Percentiles rank a stretch among this genome's conserved stretches.
Evolutionary conservation across 305 asterid genomes (phyloP).

Genomic region (Striga hermonthica): DNA sequence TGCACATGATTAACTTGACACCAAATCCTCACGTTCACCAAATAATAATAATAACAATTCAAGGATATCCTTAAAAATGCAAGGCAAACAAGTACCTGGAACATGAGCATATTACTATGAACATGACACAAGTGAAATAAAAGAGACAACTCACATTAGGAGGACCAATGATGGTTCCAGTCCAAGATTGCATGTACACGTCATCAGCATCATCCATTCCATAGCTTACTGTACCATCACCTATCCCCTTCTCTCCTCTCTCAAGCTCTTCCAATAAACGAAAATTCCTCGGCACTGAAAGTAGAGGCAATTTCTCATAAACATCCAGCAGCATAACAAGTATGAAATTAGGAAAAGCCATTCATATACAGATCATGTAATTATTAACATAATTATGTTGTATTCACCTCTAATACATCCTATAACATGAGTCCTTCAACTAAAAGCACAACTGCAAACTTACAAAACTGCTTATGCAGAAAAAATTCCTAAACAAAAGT

Average conservation of each 20-base stretch:
- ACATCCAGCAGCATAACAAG: neutral
- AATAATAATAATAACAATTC: no score
- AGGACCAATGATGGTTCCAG: slow-evolving; percentile 88
- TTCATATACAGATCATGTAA: no score
- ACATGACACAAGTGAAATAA: neutral
- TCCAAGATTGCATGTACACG: slow-evolving; percentile 84
- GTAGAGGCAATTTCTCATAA: slow-evolving; percentile 20
- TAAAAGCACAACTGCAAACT: no score
- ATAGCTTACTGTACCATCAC: slow-evolving; percentile 89
- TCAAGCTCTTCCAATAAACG: slow-evolving; percentile 85
- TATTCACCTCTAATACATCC: no score
- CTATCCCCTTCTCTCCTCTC: slow-evolving; percentile 90
- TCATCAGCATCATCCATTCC: slow-evolving; percentile 93
- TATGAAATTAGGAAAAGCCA: no score
- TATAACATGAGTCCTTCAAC: no score
- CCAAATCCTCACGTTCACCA: no score
- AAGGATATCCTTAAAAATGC: no score
- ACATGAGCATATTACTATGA: slow-evolving; percentile 12
- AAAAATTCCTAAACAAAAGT: no score
- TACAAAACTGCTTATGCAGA: no score
- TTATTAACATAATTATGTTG: no score
- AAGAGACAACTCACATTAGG: slow-evolving; percentile 52
- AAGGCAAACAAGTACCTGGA: neutral
- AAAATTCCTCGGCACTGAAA: slow-evolving; percentile 79
- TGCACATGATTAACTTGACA: no score